Evolutionary conservation across 1,284 basidiomycete species (phyloP).

Genomic region (Lignosus rhinocerotis): DNA sequence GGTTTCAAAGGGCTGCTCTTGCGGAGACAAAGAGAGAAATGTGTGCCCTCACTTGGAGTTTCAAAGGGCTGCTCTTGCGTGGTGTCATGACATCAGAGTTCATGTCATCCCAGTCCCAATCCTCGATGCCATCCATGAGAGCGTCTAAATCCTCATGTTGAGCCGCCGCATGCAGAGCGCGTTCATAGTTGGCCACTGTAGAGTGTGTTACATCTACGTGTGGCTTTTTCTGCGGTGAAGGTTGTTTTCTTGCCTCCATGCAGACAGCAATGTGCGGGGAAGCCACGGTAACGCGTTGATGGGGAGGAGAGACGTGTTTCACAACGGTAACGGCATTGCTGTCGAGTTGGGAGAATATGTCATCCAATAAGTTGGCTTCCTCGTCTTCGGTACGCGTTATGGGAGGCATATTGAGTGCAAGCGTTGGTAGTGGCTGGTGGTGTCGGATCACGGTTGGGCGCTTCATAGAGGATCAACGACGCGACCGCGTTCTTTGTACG

Average conservation of each 20-base stretch:
- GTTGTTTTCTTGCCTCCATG: slow-evolving; percentile 1
- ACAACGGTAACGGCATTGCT: neutral
- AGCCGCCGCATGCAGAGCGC: neutral
- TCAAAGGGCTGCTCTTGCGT: slow-evolving; percentile 28
- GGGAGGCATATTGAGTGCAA: slow-evolving; percentile 12
- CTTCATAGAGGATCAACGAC: slow-evolving; percentile 3
- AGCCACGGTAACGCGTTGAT: slow-evolving; percentile 7
- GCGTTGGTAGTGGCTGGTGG: neutral
- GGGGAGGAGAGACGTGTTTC: slow-evolving; percentile 10
- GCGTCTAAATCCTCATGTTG: slow-evolving; percentile 32
- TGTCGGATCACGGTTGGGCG: neutral
- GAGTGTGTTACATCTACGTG: neutral
- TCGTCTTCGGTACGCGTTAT: slow-evolving; percentile 11
- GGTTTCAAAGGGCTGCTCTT: slow-evolving; percentile 30
- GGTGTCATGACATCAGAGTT: slow-evolving; percentile 40
- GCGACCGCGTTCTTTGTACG: slow-evolving; percentile 23
- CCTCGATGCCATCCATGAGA: slow-evolving; percentile 46
- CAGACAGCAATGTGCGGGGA: slow-evolving; percentile 15
- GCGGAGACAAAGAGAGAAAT: neutral
- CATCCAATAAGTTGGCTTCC: slow-evolving; percentile 16
- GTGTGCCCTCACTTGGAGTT: slow-evolving; percentile 19
- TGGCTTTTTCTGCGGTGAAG: neutral
- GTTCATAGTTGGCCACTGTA: neutral
- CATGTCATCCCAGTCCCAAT: slow-evolving; percentile 56
- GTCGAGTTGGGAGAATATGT: slow-evolving; percentile 16